phyloP scores from a whole-genome alignment of 73 alveolate genomes.

The Paramecium biaurelia region DNA sequence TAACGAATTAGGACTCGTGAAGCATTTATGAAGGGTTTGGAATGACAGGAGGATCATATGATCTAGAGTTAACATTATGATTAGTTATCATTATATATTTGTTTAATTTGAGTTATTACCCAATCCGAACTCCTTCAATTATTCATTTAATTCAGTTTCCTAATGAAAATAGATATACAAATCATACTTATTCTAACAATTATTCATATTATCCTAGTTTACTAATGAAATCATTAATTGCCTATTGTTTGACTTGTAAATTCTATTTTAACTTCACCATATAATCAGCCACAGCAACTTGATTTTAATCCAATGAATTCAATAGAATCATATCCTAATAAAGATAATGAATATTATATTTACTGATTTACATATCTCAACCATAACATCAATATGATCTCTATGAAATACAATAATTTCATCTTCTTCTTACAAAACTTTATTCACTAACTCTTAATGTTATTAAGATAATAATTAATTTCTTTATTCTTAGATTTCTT shows the following conservation, averaged over 20 bases:
- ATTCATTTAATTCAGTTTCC: conserved; percentile 15
- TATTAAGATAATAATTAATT: not conserved
- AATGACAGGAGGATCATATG: conserved; percentile 18
- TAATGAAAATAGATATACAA: not conserved
- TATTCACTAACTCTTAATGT: not conserved
- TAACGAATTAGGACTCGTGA: not conserved
- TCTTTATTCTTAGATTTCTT: not conserved
- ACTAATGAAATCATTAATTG: not conserved
- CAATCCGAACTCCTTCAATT: conserved; percentile 4
- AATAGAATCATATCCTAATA: conserved; percentile 16
- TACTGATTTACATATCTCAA: not conserved
- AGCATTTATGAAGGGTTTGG: not conserved
- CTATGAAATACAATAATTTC: conserved; percentile 11
- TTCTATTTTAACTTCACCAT: not conserved
- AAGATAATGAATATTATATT: not conserved
- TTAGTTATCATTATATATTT: conserved; percentile 9
- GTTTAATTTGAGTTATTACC: not conserved
- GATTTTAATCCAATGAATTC: not conserved
- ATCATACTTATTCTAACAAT: not conserved
- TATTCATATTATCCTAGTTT: not conserved
- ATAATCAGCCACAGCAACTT: not conserved
- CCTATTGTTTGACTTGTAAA: not conserved
- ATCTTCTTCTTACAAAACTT: conserved; percentile 15
- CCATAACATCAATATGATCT: conserved; percentile 41
- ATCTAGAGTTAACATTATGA: conserved; percentile 31